phyloP scores from a whole-genome alignment of 345 rosid genomes.

The Lepidium didymum region DNA sequence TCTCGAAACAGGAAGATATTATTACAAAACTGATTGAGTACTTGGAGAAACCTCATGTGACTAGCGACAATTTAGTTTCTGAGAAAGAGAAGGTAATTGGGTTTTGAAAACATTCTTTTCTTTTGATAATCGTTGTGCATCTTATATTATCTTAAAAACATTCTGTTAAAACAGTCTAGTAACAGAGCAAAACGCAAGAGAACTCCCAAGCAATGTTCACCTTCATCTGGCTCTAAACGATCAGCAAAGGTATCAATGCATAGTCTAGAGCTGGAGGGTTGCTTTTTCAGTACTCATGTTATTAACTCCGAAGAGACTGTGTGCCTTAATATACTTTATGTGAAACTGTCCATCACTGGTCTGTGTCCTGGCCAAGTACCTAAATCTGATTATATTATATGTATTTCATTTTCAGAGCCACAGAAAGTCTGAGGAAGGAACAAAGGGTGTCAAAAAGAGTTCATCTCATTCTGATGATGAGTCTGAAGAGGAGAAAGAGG shows the following conservation, averaged over 20 bases:
- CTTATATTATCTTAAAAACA: not conserved
- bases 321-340: not conserved
- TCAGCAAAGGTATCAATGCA: slow-evolving; percentile 22
- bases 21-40: slow-evolving; percentile 59
- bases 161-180: slow-evolving; percentile 38
- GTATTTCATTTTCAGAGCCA: slow-evolving; percentile 39
- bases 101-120: not conserved
- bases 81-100: slow-evolving; percentile 63
- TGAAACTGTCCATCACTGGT: not conserved
- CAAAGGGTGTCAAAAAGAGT: slow-evolving; percentile 32
- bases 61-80: slow-evolving; percentile 50
- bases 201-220: slow-evolving; percentile 39
- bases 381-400: not conserved
- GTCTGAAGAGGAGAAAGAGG: slow-evolving; percentile 39
- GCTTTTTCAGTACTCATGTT: not conserved
- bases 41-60: slow-evolving; percentile 73
- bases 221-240: slow-evolving; percentile 27
- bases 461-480: slow-evolving; percentile 47
- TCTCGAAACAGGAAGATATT: slow-evolving; percentile 61
- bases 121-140: not conserved
- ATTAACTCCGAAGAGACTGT: not conserved
- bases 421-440: slow-evolving; percentile 43
- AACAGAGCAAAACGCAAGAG: slow-evolving; percentile 74
- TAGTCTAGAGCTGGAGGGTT: not conserved
- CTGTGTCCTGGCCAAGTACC: not conserved